Percentiles rank a stretch among this genome's conserved stretches.
These are phyloP conservation scores for Moesziomyces sp. DNA, from an alignment of 1,284 basidiomycete genomes.

Conservation along the genomic window DNA sequence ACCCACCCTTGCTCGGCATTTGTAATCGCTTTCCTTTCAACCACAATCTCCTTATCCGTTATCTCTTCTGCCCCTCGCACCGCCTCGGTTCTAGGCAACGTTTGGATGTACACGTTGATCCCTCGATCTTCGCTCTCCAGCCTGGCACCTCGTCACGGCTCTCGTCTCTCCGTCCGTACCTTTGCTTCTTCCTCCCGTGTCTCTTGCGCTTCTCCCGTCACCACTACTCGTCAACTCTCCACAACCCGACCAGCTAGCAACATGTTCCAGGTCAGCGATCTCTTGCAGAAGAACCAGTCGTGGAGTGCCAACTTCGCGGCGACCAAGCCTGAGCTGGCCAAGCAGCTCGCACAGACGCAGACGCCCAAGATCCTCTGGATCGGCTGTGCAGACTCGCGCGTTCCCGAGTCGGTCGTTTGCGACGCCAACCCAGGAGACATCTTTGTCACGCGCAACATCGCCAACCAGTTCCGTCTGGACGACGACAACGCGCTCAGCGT, in stretches of 20 bases:
- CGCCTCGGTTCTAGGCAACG: slow-evolving; percentile 1
- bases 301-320: slow-evolving; percentile 46
- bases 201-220: slow-evolving; percentile 1
- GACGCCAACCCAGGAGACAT: slow-evolving; percentile 64
- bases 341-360: slow-evolving; percentile 75
- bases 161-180: slow-evolving; percentile 6
- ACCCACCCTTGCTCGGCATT: not conserved
- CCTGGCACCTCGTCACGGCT: slow-evolving; percentile 32
- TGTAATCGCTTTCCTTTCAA: slow-evolving; percentile 13
- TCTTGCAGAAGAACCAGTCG: slow-evolving; percentile 48
- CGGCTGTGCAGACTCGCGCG: slow-evolving; percentile 68
- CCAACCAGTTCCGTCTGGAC: slow-evolving; percentile 74
- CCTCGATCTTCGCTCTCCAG: slow-evolving; percentile 28
- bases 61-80: not conserved
- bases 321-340: slow-evolving; percentile 75
- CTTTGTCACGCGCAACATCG: slow-evolving; percentile 68
- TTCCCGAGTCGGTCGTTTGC: slow-evolving; percentile 71
- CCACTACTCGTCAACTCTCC: slow-evolving; percentile 20
- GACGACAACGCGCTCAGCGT: slow-evolving; percentile 84
- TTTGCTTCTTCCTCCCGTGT: slow-evolving; percentile 10
- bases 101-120: slow-evolving; percentile 32
- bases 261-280: slow-evolving; percentile 34
- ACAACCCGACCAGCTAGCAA: slow-evolving; percentile 13
- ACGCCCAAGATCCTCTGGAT: slow-evolving; percentile 81
- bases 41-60: not conserved